Evolutionary conservation across 768 basidiomycete genomes (phyloP), one percentile per base, ranked within the genome.

Genomic region (Tubosaeta brunneosetosa): DNA sequence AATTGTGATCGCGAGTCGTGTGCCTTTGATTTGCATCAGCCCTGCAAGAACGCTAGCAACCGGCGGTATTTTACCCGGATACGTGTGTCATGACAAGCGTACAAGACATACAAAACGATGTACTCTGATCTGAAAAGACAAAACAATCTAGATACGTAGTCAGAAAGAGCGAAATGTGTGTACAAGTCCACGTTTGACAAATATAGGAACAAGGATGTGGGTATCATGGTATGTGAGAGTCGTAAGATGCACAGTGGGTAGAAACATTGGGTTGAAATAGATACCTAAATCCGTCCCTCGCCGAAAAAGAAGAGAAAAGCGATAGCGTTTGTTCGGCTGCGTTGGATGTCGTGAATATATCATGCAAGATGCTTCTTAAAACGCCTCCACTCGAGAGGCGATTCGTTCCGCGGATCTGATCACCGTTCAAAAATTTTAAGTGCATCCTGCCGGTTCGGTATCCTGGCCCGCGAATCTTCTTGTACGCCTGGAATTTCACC

Each of bases 401-500:
- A 13, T 43, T 42, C 51, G 40, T 51, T 50, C 50, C 57, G 54
- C 33, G 54, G 29, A 54, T 48, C 50, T 26, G 50, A 52, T 71
- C 62, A 69, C 38, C 68, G 69, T 29, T 64, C 69, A 16, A 62
- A 44, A 57, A 61, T 55, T 6, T 52, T 53, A 51, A 46, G 40
- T 19, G 42, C 25, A 46, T 45, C 22, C 13, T 42, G 41, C 44
- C 50, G 47, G 26, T 46, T 60, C 29, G 59, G 47, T 19, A 64
- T 51, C 52, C 67, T 69, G 8, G 86, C 84, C 26, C 83, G 78
- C 34, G 73, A 62, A 66, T 88, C 82, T 55, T 89, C 82, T 47
- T 66, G 67, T 10, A 86, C 84, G 26, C 79, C 84, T 37, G 85
- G 82, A 53, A 88, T 85, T 67, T 90, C 88, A 12, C 88, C 88